Evolutionary conservation across 1,139 yeast genomes (phyloP), one percentile per base, ranked within the genome.

Genomic region (Lodderomyces parapsilosis): DNA sequence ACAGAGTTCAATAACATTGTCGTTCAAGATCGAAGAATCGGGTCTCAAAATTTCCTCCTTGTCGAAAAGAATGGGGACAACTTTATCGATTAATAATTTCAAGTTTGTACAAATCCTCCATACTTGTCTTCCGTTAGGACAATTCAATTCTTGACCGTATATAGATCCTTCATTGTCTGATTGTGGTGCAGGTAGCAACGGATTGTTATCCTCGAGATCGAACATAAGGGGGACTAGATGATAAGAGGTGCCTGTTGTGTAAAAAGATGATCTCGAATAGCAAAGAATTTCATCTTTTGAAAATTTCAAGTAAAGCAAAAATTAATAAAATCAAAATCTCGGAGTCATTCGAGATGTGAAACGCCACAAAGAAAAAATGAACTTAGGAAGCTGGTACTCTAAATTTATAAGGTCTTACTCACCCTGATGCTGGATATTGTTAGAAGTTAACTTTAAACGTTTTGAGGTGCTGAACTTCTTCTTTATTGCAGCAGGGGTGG

Each of bases 41-140:
- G 83, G 80, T 14, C 74, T 65, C 7, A 78, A 66, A 40, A 88
- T 72, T 10, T 72, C 75, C 1, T 65, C 58, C 24, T 66, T 74
- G 4, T 76, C 75, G 48, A 81, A 78, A 15, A 78, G 80, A 36
- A 83, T 75, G 0, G 95, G 90, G 20, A 89, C 74, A 11, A 84
- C 71, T 41, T 76, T 71, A 60, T 89, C 96, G 47, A 89, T 81
- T 37, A 89, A 67, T 40, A 71, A 68, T 59, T 89, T 88, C 58
- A 89, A 71, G 53, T 88, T 85, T 47, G 86, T 65, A 33, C 94
- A 86, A 42, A 89, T 80, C 42, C 93, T 71, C 46, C 88, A 70
- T 1, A 81, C 73, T 59, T 88, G 96, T 51, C 93, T 72, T 8
- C 90, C 70, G 37, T 79, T 76, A 9, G 91, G 90, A 22, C 71